phyloP scores from a whole-genome alignment of 2,329 filamentous ascomycete genomes.

The Cytospora schulzeri region DNA sequence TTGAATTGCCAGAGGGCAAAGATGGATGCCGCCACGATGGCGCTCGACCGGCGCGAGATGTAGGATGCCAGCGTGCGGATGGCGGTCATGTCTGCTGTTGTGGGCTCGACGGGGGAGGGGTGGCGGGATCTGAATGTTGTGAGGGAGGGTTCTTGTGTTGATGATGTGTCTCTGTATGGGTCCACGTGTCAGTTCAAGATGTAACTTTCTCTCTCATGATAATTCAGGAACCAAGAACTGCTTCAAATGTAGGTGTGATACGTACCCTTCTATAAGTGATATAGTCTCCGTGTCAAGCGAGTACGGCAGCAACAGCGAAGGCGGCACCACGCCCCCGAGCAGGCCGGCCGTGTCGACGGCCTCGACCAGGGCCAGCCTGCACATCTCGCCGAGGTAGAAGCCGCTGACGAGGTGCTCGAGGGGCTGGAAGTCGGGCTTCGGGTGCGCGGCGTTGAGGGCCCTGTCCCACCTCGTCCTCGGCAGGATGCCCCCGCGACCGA shows the following conservation, averaged over 20 bases:
- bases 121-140: constrained; percentile 53
- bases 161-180: constrained; percentile 49
- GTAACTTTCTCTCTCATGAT: no score
- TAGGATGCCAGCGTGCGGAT: constrained; percentile 56
- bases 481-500: constrained; percentile 56
- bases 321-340: constrained; percentile 59
- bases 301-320: constrained; percentile 55
- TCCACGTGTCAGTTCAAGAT: background rate
- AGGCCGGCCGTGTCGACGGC: constrained; percentile 57
- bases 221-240: background rate
- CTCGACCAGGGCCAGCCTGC: constrained; percentile 59
- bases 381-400: constrained; percentile 68
- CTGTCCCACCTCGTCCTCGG: constrained; percentile 65
- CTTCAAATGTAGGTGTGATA: constrained; percentile 33
- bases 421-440: constrained; percentile 62
- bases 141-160: constrained; percentile 47
- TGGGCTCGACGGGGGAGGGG: constrained; percentile 46
- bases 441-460: constrained; percentile 53
- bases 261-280: constrained; percentile 59
- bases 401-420: constrained; percentile 65
- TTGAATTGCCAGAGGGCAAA: constrained; percentile 61
- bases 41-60: constrained; percentile 60
- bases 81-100: constrained; percentile 50
- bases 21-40: constrained; percentile 60
- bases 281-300: constrained; percentile 63